These are phyloP conservation scores for Chaetoceros tenuissimus DNA, from an alignment of 108 stramenopile genomes.

Conservation along the genomic window DNA sequence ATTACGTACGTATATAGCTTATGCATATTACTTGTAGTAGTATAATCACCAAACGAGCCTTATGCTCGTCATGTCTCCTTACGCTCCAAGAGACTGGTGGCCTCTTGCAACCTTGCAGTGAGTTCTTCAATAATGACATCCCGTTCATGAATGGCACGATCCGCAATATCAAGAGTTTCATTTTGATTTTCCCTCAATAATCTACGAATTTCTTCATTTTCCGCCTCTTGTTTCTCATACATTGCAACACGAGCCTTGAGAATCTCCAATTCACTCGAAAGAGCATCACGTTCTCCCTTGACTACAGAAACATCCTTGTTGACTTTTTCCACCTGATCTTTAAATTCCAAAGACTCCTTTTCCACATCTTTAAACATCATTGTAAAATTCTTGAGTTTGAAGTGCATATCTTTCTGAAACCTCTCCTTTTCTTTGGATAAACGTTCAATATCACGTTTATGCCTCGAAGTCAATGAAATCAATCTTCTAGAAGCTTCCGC, in stretches of 20 bases:
- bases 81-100: too few species aligned
- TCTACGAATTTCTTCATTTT: conserved; percentile 4
- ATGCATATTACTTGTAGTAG: too few species aligned
- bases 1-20: too few species aligned
- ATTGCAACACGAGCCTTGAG: conserved; percentile 27
- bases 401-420: conserved; percentile 53
- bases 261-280: conserved; percentile 30
- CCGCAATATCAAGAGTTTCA: conserved; percentile 16
- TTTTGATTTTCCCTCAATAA: conserved; percentile 19
- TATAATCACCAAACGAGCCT: too few species aligned
- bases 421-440: conserved; percentile 42
- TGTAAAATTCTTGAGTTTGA: conserved; percentile 49
- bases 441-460: conserved; percentile 49
- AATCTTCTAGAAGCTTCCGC: conserved; percentile 34
- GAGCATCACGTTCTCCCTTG: conserved; percentile 39
- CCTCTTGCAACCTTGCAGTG: conserved; percentile 26
- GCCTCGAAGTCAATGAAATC: conserved; percentile 27
- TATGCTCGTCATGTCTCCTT: too few species aligned
- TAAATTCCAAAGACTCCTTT: conserved; percentile 44
- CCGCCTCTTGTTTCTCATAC: conserved; percentile 34
- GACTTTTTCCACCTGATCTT: conserved; percentile 34
- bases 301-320: conserved; percentile 25
- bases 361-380: conserved; percentile 56
- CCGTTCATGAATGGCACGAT: conserved; percentile 22
- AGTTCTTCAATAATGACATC: conserved; percentile 40